These are phyloP conservation scores for Trichoderma semiorbis DNA, from an alignment of 2,329 filamentous ascomycete species.

Conservation along the genomic window DNA sequence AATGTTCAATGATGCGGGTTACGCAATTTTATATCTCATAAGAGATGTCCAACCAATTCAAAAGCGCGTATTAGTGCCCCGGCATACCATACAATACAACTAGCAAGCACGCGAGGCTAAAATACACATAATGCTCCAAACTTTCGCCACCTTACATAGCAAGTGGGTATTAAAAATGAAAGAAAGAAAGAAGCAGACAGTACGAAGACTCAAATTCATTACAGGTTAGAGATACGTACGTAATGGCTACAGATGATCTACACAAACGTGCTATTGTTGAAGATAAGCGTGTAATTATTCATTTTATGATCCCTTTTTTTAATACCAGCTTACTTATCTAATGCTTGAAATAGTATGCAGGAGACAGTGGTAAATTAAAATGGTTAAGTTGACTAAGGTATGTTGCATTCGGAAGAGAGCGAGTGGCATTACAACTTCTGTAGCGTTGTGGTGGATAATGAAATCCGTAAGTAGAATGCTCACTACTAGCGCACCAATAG, in stretches of 20 bases:
- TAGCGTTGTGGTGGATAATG: background rate
- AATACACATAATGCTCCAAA: background rate
- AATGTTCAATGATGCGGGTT: no score
- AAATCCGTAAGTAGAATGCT: background rate
- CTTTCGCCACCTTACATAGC: background rate
- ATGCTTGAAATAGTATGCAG: background rate
- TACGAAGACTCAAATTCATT: background rate
- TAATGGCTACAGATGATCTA: background rate
- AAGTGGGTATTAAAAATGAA: no score
- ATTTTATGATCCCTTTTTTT: background rate
- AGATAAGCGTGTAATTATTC: background rate
- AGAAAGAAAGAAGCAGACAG: no score
- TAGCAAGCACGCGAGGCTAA: background rate
- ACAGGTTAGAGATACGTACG: background rate
- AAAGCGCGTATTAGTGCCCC: no score
- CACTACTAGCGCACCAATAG: background rate
- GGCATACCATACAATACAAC: no score
- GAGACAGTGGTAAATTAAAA: background rate
- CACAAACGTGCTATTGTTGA: background rate
- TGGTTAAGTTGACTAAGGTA: background rate
- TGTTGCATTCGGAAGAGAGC: background rate
- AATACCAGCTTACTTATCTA: background rate
- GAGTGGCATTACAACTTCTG: background rate
- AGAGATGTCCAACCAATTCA: no score
- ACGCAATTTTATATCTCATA: no score